Evolutionary conservation across 768 basidiomycete species (phyloP), one percentile per base, ranked within the genome.

Genomic region (Leccinum variicolor): DNA sequence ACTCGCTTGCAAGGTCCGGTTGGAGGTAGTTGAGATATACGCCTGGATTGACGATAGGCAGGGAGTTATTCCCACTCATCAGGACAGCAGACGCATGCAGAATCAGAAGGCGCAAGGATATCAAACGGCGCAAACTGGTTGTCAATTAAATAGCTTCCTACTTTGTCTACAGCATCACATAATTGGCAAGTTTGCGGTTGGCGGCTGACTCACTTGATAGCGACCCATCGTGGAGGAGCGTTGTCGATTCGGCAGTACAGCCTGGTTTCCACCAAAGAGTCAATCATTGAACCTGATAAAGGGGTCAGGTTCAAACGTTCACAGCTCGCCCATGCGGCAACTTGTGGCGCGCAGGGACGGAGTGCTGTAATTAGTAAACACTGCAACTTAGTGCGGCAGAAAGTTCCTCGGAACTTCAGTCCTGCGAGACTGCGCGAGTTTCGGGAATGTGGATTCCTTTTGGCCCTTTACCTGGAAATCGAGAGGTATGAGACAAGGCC

Each of bases 1-100:
- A 69, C 25, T 66, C 49, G 31, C n/a, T 51, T 29, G 69, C 67
- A 39, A 46, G 28, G 6, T 31, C 11, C 8, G 69, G 69, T 19
- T 52, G 26, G 45, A 69, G 66, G 54, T 71, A 71, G 46, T 62
- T 70, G 50, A 69, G 66, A 53, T 68, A 69, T 43, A 65, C 45
- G 3, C 25, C 28, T 14, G 69, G 66, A 13, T 66, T 70, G 49
- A 66, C 56, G 52, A 64, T 56, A 1, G 59, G 53, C 19, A 33
- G 46, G 21, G 62, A 49, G 14, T 28, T 17, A 21, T 57, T 54
- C 28, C 4, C 29, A 36, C 17, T 53, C 59, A 64, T 64, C 13
- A 17, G 3, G 33, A 31, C n/a, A 29, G 45, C 14, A 15, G 26
- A 17, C 5, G 29, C 21, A 25, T 4, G 52, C 19, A 39, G 21